Base-by-base conservation (phyloP, 2,329 filamentous ascomycete species). In the Pseudocercospora cruenta region DNA sequence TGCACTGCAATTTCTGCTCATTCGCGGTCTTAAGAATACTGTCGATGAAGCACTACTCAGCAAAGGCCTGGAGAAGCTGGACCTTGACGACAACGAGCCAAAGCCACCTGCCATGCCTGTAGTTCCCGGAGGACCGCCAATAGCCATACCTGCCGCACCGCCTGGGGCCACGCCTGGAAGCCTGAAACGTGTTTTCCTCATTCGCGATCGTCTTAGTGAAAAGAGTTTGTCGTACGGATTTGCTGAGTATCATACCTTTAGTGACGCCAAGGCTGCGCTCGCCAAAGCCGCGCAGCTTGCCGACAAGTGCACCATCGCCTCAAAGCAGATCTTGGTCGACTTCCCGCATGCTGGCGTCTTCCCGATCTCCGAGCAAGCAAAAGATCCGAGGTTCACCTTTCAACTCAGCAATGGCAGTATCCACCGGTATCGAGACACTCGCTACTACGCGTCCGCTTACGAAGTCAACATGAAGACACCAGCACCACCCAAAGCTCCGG, bases 311-410 rank as follows among this genome's bases (percentile, higher is more conserved):
- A 93, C 90, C 1, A 92, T 95, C 67, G 89, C 89, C 0, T 92
- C 90, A 2, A 90, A 88, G 70, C 86, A 88, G 0, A 90, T 93
- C 16, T 84, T 86, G 10, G 84, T 92, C 24, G 90, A 87, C 51
- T 93, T 91, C 71, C 93, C 94, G 45, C 92, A 95, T 70, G 87
- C 91, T n/a, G 92, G 92, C 4, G 91, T 95, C 2, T 95, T 96
- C 73, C 87, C 94, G 12, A 91, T 91, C 0, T 89, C 91, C 51
- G 83, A 90, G 85, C 7, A 83, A 83, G 4, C 81, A 85, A 0
- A 85, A 85, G 19, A 69, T 33, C 22, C 60, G 24, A 55, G 62
- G 60, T 70, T 65, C 60, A 60, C 53, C 12, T 67, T 74, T 45
- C 59, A 68, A 22, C 58, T 70, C 39, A 47, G 45, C 31, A 58